A percentile compares a stretch with the other conserved stretches of the same genome.
These are phyloP conservation scores for Talaromyces marneffei DNA, from an alignment of 2,329 filamentous ascomycete genomes.

Conservation along the genomic window DNA sequence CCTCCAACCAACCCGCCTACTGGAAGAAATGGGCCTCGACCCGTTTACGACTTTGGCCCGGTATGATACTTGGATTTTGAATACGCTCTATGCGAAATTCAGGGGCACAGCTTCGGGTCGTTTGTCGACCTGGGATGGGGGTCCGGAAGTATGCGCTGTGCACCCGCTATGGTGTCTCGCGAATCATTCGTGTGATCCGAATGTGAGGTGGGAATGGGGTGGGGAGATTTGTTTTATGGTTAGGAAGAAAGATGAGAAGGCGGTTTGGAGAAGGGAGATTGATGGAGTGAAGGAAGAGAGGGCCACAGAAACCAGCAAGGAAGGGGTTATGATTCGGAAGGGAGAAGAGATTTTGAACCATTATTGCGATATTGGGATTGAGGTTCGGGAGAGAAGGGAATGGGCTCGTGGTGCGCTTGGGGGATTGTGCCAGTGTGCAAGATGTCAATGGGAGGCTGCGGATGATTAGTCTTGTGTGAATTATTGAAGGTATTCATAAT, in stretches of 20 bases:
- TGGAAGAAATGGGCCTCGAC: slow-evolving; percentile 59
- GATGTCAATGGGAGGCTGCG: slow-evolving; percentile 66
- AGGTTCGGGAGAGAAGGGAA: slow-evolving; percentile 74
- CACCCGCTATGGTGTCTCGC: slow-evolving; percentile 95
- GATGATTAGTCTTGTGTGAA: background rate
- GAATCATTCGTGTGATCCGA: slow-evolving; percentile 94
- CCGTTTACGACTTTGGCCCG: slow-evolving; percentile 45
- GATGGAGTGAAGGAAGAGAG: slow-evolving; percentile 17
- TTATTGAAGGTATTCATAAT: background rate
- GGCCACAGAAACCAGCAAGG: slow-evolving; percentile 46
- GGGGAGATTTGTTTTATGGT: slow-evolving; percentile 38
- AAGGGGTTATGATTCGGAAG: slow-evolving; percentile 53
- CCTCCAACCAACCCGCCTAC: slow-evolving; percentile 53
- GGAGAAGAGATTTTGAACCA: slow-evolving; percentile 88
- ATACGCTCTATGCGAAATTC: slow-evolving; percentile 89
- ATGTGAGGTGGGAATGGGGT: slow-evolving; percentile 91
- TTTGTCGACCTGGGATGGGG: slow-evolving; percentile 67
- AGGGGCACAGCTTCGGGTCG: slow-evolving; percentile 85
- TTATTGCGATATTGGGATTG: slow-evolving; percentile 80
- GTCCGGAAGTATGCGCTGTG: slow-evolving; percentile 86
- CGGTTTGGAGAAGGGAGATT: slow-evolving; percentile 32
- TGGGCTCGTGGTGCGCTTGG: slow-evolving; percentile 86
- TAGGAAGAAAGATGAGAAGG: slow-evolving; percentile 28
- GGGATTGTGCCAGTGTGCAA: slow-evolving; percentile 77
- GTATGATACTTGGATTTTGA: slow-evolving; percentile 60